A percentile compares a stretch with the other conserved stretches of the same genome.
Conservation (phyloP, 371 early-diverging fungal species). For the Rhizomucor pusillus region DNA sequence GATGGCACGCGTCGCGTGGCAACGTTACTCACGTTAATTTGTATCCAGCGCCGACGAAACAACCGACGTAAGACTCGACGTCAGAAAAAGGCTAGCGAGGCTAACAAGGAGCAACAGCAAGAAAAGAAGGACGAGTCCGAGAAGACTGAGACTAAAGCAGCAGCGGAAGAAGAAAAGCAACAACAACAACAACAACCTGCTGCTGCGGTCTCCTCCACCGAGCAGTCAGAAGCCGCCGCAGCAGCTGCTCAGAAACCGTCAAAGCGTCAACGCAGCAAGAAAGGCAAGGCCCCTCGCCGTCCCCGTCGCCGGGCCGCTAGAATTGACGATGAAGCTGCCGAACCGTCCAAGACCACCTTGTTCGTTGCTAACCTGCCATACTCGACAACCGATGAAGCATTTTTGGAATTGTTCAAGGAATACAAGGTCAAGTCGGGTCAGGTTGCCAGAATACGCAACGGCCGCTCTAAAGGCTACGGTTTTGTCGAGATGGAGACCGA, state of each 20-base stretch:
- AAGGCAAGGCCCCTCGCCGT: conserved; percentile 7
- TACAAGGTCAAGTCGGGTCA: conserved; percentile 77
- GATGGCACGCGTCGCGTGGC: conserved; percentile 1
- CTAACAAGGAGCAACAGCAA: background rate
- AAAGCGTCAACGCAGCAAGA: conserved; percentile 1
- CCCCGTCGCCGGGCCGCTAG: conserved; percentile 3
- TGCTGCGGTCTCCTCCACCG: background rate
- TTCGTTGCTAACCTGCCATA: conserved; percentile 95
- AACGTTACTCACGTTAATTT: background rate
- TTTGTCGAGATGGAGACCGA: conserved; percentile 82
- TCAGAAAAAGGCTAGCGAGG: conserved; percentile 3
- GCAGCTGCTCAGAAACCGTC: background rate
- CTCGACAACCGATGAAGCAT: conserved; percentile 72
- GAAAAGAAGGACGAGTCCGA: background rate
- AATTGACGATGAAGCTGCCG: conserved; percentile 37
- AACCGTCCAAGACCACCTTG: conserved; percentile 77
- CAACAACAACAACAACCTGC: background rate
- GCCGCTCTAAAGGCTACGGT: conserved; percentile 88
- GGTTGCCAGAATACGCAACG: conserved; percentile 60
- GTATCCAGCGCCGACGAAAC: background rate
- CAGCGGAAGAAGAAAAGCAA: background rate
- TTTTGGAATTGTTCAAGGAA: conserved; percentile 72
- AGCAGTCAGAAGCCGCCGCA: background rate
- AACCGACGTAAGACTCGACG: background rate
- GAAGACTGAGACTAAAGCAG: background rate